phyloP scores from a whole-genome alignment of 1,284 basidiomycete species.

The Malassezia arunalokei region DNA sequence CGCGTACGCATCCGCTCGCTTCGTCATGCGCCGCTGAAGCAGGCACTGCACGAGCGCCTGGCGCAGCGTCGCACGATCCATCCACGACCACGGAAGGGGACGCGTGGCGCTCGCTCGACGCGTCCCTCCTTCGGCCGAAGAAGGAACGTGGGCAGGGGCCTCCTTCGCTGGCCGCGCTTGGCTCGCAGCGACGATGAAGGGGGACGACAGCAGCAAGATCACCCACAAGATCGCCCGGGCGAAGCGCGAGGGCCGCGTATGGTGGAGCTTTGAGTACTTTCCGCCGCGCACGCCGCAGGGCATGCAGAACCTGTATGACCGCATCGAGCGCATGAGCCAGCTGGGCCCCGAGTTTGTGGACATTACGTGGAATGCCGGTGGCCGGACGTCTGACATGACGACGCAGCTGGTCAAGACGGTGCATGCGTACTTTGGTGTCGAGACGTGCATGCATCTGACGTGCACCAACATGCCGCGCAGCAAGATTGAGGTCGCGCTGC shows the following conservation, averaged over 20 bases:
- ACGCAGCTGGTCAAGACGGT: conserved; percentile 73
- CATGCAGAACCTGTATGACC: conserved; percentile 53
- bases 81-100: too few relatives aligned
- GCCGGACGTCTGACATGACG: conserved; percentile 57
- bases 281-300: conserved; percentile 86
- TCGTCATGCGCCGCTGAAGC: conserved; percentile 3
- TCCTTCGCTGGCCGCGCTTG: too few relatives aligned
- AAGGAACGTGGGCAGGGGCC: too few relatives aligned
- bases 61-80: neutral
- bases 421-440: conserved; percentile 45
- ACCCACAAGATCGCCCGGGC: conserved; percentile 44
- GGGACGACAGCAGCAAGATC: conserved; percentile 18
- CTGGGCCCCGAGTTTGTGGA: conserved; percentile 96
- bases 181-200: neutral
- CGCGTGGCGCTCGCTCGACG: neutral
- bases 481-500: conserved; percentile 78
- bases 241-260: conserved; percentile 39
- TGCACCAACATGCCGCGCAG: conserved; percentile 61
- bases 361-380: conserved; percentile 97
- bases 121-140: neutral
- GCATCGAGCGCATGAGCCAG: conserved; percentile 91
- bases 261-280: conserved; percentile 75
- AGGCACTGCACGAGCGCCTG: conserved; percentile 15
- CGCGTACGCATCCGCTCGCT: neutral
- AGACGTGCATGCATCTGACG: conserved; percentile 46